Base-by-base conservation (phyloP, 202 grass and related monocot species). In the Carex arenaria region DNA sequence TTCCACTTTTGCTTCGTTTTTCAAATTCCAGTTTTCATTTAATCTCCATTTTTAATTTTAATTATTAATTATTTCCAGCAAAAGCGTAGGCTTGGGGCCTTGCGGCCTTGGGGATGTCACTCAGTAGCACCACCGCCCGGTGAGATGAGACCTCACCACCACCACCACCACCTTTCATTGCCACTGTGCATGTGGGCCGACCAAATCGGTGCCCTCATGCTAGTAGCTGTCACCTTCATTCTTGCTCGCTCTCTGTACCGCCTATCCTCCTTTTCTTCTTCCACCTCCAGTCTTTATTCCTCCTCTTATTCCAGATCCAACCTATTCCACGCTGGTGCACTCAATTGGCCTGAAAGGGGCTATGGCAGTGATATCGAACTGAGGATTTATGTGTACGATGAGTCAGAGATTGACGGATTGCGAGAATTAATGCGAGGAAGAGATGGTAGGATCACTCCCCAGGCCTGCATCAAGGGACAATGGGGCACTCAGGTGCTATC, bases 381-480 rank as follows among this genome's bases (percentile, higher is more conserved):
- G 77, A 86, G 83, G 78, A 90, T 98, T 64, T 98, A 98, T 57
- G 87, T 95, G 79, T 98, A 98, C 72, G 45, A 85, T 1, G 92
- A 98, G 84, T 80, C 82, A 6, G 92, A 98, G 92, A 85, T 93
- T 64, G 86, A 89, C 40, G 92, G 90, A 52, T 89, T 98, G 61
- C 86, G 85, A 72, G 83, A 74, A 77, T 90, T 98, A 47, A 90
- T 98, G 38, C 86, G 87, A 38, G 92, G 95, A 23, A 88, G 88
- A 30, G 89, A 95, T 51, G 80, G 64, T 78, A 47, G 40, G 23
- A 80, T 98, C 89, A 43, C 86, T 32, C 66, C 86, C 2, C 85
- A 90, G 11, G 85, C 87, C 61, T 98, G 95, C 90, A 61, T 93
- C 78, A 95, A 98, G 89, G 95, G 92, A 28, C 95, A 98, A 72